Base-by-base conservation (phyloP, 345 rosid genomes). In the Luvunga scandens region DNA sequence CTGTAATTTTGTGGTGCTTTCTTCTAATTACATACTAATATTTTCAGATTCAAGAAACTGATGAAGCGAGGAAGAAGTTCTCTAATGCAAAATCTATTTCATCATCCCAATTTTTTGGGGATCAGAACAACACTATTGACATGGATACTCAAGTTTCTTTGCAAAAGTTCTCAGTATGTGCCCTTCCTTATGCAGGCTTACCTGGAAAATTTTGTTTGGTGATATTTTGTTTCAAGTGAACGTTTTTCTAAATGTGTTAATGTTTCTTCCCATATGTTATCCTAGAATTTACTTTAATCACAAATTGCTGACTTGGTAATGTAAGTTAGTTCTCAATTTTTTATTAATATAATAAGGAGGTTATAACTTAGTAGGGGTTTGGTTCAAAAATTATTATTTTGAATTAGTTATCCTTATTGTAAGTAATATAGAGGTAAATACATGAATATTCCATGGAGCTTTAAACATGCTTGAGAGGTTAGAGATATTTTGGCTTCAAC, bases 51-150 rank as follows among this genome's bases (percentile, higher is more conserved):
- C 89, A 92, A 79, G 99, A 97, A 85, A 83, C 91, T 25, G 98
- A 97, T 86, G 98, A 97, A 84, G 99, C 99, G 56, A 89, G 98
- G 86, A 94, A 89, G 88, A 97, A 94, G 88, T 97, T 93, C 85
- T 83, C 97, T 45, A 94, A 92, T 79, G 99, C 99, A 27, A 97
- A 97, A 77, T 91, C 99, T 8, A 97, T 97, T 75, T 97, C 99
- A 64, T 97, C 99, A 13, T 88, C 98, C n/a, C 99, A 97, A 75
- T 97, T 14, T 77, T 97, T 93, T 67, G 97, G 97, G 60, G 92
- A 92, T 75, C 94, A 88, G 72, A 88, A 65, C 83, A 84, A 81
- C 72, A 78, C 91, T 67, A 73, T 83, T 5, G 94, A 91, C 64
- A 2, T 78, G 28, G 97, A 92, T n/a, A 85, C 98, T 63, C 93